Conservation (phyloP, 2,329 filamentous ascomycete species). For the Apiospora aurea region DNA sequence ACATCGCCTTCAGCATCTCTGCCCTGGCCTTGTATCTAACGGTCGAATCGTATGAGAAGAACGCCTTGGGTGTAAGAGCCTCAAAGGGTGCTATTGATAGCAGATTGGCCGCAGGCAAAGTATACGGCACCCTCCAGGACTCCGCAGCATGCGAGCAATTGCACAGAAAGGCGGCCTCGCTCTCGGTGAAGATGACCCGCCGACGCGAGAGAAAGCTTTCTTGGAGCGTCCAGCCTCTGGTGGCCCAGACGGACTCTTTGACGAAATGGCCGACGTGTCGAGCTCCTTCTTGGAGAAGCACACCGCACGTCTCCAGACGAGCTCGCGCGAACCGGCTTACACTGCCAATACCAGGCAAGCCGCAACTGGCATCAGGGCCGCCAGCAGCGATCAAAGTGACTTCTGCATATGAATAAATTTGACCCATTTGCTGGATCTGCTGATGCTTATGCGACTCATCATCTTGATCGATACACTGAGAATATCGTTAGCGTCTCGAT, state of each 20-base stretch:
- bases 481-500: background rate
- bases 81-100: too few relatives aligned
- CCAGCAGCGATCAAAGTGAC: background rate
- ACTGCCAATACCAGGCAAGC: background rate
- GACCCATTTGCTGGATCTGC: background rate
- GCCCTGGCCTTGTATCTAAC: background rate
- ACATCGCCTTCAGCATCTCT: background rate
- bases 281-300: background rate
- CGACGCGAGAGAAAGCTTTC: background rate
- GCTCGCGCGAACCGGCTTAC: background rate
- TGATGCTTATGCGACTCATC: background rate
- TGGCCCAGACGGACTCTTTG: background rate
- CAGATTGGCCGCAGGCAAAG: background rate
- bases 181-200: background rate
- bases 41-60: background rate
- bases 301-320: too few relatives aligned
- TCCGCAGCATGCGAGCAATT: background rate
- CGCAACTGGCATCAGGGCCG: background rate
- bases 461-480: background rate
- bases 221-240: slow-evolving; percentile 2
- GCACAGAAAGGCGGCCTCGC: background rate
- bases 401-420: background rate
- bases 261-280: background rate
- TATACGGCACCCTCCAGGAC: background rate
- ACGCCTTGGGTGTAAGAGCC: too few relatives aligned